Evolutionary conservation across 78 protist species (phyloP).

Genomic region (Dictyostelium capitatum): DNA sequence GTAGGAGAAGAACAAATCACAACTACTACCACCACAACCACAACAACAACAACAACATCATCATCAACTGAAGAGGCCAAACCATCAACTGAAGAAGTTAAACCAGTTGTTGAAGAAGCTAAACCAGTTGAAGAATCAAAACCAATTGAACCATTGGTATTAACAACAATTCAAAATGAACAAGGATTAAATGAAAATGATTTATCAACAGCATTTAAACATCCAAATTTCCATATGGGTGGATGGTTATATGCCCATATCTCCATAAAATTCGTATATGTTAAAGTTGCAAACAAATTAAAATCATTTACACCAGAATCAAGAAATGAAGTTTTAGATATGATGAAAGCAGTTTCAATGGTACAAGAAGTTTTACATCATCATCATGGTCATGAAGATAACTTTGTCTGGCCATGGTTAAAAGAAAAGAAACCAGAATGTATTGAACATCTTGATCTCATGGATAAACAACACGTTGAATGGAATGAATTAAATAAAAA

Average conservation of each 20-base stretch:
- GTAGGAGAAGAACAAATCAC: not conserved
- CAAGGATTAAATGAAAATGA: conserved; percentile 16
- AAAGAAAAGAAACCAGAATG: not conserved
- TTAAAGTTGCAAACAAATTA: not conserved
- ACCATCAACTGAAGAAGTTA: conserved; percentile 21
- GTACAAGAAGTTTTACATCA: not conserved
- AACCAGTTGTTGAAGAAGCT: not conserved
- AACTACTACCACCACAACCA: not conserved
- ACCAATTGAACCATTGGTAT: not conserved
- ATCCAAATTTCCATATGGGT: conserved; percentile 43
- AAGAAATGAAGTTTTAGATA: not conserved
- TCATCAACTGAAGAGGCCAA: not conserved
- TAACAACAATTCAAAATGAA: conserved; percentile 8
- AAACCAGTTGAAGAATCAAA: not conserved
- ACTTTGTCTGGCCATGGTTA: conserved; percentile 18
- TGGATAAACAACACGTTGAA: conserved; percentile 27
- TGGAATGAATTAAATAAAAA: conserved; percentile 28
- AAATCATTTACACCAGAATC: conserved; percentile 27
- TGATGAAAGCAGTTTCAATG: not conserved
- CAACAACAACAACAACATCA: too few species aligned
- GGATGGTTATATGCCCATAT: conserved; percentile 39
- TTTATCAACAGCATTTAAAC: not conserved
- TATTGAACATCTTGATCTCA: not conserved
- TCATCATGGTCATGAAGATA: conserved; percentile 62
- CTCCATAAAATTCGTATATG: not conserved